These are phyloP conservation scores for Acacia acuminata DNA, from an alignment of 306 rosid genomes.

Conservation along the genomic window DNA sequence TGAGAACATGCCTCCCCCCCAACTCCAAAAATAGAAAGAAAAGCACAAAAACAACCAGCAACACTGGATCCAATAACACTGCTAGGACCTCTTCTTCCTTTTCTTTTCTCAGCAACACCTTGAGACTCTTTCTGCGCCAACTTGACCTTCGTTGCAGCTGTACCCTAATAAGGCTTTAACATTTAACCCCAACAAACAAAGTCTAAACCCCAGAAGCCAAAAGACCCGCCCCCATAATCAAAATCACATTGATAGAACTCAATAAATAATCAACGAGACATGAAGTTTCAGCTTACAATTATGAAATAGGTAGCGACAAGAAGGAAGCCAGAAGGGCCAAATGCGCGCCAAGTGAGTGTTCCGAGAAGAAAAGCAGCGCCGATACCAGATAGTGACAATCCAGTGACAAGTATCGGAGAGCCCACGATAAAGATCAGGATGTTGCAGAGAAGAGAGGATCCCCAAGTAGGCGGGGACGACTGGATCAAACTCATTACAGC, in stretches of 20 bases:
- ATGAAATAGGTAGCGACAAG: constrained; percentile 88
- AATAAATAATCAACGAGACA: not conserved
- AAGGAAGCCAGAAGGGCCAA: constrained; percentile 83
- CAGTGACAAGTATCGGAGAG: constrained; percentile 73
- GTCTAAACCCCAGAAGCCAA: constrained; percentile 13
- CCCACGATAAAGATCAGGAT: constrained; percentile 67
- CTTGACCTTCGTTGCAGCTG: constrained; percentile 89
- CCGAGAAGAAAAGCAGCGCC: constrained; percentile 90
- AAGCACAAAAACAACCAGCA: constrained; percentile 90
- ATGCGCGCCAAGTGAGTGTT: constrained; percentile 97
- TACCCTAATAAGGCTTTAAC: constrained; percentile 61
- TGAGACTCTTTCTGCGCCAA: constrained; percentile 90
- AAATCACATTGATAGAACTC: constrained; percentile 20
- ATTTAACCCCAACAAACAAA: constrained; percentile 38
- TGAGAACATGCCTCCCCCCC: constrained; percentile 69
- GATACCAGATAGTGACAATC: constrained; percentile 80
- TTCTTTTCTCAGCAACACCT: constrained; percentile 93
- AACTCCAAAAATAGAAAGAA: constrained; percentile 61
- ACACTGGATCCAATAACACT: constrained; percentile 98
- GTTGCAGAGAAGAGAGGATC: constrained; percentile 70
- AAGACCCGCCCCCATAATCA: not conserved
- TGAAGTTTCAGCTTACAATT: constrained; percentile 38
- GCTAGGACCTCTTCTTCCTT: constrained; percentile 94
- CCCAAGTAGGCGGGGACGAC: constrained; percentile 87
- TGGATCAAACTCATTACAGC: constrained; percentile 57